These are phyloP conservation scores for Friedmanniomyces simplex DNA, from an alignment of 495 filamentous ascomycete species.

Conservation along the genomic window DNA sequence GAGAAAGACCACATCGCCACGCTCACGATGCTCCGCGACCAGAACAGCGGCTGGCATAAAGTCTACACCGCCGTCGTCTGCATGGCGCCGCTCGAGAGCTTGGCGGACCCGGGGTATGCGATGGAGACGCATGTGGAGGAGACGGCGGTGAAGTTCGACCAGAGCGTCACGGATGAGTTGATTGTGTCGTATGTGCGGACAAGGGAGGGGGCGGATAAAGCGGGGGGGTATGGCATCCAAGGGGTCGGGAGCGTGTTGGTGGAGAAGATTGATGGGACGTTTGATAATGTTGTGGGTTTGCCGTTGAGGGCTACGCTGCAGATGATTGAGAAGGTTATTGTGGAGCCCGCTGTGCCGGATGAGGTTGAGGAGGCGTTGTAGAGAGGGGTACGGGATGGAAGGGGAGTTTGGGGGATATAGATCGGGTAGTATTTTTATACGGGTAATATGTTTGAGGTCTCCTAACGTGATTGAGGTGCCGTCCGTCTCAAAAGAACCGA, in stretches of 20 bases:
- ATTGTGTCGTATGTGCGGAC: constrained; percentile 80
- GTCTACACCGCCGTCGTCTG: constrained; percentile 74
- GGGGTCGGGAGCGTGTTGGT: constrained; percentile 76
- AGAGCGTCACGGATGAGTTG: constrained; percentile 65
- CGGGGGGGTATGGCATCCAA: constrained; percentile 90
- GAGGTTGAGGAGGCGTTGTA: constrained; percentile 14
- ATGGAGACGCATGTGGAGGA: constrained; percentile 74
- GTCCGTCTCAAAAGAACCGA: no score
- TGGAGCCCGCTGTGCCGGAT: constrained; percentile 43
- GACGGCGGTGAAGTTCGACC: constrained; percentile 72
- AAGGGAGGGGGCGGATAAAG: constrained; percentile 90
- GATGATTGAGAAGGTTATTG: constrained; percentile 73
- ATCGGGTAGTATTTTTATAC: no score
- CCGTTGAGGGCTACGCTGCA: constrained; percentile 70
- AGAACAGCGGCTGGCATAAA: constrained; percentile 47
- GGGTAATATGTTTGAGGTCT: no score
- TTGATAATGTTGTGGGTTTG: constrained; percentile 94
- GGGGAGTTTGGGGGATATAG: no score
- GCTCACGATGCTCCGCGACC: constrained; percentile 69
- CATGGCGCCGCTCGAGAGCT: constrained; percentile 68
- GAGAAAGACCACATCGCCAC: constrained; percentile 74
- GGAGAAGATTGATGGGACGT: constrained; percentile 77
- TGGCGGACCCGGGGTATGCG: constrained; percentile 72
- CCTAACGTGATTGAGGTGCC: no score
- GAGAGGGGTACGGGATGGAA: no score